Percentiles rank a stretch among this genome's conserved stretches.
These are phyloP conservation scores for Eruca vesicaria DNA, from an alignment of 441 rosid genomes.

Conservation along the genomic window DNA sequence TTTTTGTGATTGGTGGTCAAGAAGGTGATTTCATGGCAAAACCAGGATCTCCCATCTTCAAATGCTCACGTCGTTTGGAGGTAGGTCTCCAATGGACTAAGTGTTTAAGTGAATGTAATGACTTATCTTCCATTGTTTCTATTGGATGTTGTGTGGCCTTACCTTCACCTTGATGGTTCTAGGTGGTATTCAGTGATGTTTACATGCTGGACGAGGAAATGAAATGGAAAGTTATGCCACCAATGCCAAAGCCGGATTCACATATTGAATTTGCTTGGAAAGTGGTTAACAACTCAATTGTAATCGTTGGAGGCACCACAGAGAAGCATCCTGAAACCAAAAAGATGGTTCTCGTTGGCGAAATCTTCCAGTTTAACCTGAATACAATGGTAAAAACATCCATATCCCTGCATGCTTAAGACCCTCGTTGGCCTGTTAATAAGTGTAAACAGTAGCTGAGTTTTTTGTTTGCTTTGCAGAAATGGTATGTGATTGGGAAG, in stretches of 20 bases:
- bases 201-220: slow-evolving; percentile 75
- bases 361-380: slow-evolving; percentile 66
- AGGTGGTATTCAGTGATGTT: slow-evolving; percentile 45
- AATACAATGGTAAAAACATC: slow-evolving; percentile 54
- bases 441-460: neutral
- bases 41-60: slow-evolving; percentile 97
- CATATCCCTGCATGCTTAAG: neutral
- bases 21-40: slow-evolving; percentile 99
- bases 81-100: slow-evolving; percentile 44
- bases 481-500: slow-evolving; percentile 86
- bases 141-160: neutral
- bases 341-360: neutral
- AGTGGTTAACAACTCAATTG: slow-evolving; percentile 59
- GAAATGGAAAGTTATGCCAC: slow-evolving; percentile 84
- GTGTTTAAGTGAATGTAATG: neutral
- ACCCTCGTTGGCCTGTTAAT: neutral
- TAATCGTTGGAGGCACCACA: slow-evolving; percentile 92
- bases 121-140: neutral
- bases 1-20: slow-evolving; percentile 90
- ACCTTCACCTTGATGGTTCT: neutral
- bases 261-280: slow-evolving; percentile 62
- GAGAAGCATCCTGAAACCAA: slow-evolving; percentile 72
- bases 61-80: slow-evolving; percentile 86
- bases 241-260: slow-evolving; percentile 92
- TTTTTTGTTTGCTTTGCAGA: slow-evolving; percentile 43